Evolutionary conservation across 257 asterid genomes (phyloP).

Genomic region (Eustoma russellianum): DNA sequence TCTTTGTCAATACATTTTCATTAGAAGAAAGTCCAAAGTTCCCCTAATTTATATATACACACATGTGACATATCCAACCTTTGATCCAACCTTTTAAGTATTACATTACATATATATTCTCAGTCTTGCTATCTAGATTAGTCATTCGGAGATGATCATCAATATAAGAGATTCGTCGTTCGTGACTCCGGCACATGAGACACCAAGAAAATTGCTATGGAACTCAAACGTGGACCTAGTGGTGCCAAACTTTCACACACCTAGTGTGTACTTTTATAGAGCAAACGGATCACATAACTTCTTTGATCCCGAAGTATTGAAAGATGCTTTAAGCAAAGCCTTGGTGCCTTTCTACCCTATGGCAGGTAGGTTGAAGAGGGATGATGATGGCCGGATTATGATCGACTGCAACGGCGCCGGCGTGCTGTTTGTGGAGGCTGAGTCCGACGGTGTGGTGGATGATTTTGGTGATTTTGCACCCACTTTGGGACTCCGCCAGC

Average conservation of each 20-base stretch:
- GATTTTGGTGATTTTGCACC: conserved; percentile 86
- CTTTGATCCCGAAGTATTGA: conserved; percentile 52
- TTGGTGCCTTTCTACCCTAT: conserved; percentile 95
- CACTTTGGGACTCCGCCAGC: conserved; percentile 63
- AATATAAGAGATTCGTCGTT: conserved; percentile 46
- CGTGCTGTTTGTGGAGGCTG: conserved; percentile 69
- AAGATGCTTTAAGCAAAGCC: conserved; percentile 66
- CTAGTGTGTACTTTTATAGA: conserved; percentile 88
- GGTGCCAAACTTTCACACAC: conserved; percentile 96
- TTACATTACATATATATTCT: too few relatives aligned
- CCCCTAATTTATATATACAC: too few relatives aligned
- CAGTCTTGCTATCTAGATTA: too few relatives aligned
- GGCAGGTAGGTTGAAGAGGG: conserved; percentile 89
- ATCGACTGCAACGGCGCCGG: conserved; percentile 66
- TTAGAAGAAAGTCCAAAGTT: too few relatives aligned
- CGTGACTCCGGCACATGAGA: conserved; percentile 69
- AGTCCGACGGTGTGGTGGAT: conserved; percentile 51
- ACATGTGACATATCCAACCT: too few relatives aligned
- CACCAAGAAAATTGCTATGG: conserved; percentile 61
- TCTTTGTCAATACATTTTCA: too few relatives aligned
- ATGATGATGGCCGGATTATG: conserved; percentile 82
- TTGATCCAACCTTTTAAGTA: too few relatives aligned
- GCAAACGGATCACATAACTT: conserved; percentile 45
- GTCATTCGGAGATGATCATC: conserved; percentile 37
- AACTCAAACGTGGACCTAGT: conserved; percentile 94